Base-by-base conservation (phyloP, 179 eudicot genomes). In the Spinacia oleracea region DNA sequence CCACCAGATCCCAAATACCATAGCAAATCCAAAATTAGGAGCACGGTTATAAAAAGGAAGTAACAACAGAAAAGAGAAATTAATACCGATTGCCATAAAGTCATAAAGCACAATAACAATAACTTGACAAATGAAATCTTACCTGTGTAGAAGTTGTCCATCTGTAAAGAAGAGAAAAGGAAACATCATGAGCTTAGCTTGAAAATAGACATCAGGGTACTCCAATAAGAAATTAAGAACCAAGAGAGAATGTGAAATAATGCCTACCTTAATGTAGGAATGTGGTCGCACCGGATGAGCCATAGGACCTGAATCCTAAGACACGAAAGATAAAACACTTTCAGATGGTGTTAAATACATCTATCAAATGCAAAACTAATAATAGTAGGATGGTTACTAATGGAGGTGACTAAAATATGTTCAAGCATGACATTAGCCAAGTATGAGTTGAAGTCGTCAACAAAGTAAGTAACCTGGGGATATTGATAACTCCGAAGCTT, bases 121-220 rank as follows among this genome's bases (percentile, higher is more conserved):
- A 72, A 5, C 34, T 48, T 11, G 45, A 53, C 10, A 42, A 46
- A 50, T 31, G 50, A 48, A 71, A 80, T 74, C 89, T 81, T 87
- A 86, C 98, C 97, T 73, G 99, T 96, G 60, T 96, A 96, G 85
- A 96, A 96, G 76, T 96, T 96, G 88, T 96, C 99, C 99, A 96
- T 96, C 99, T 96, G 91, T 70, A 68, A 68, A 48, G 20, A 79
- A 74, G 43, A 66, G 23, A 60, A 62, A 62, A 42, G 60, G 76
- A 35, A 59, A 68, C 58, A 60, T 16, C 79, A 58, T 29, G 74
- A 67, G 78, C 25, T 62, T 75, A 73, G 62, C 34, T 29, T 75
- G 50, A 70, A n/a, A 69, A 51, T 5, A 32, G 35, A 63, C 32
- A 81, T 59, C 32, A 71, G 15, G 51, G 42, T 48, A 66, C 21